phyloP scores from a whole-genome alignment of 2,329 filamentous ascomycete species.

The Hymenoscyphus fructigenus region DNA sequence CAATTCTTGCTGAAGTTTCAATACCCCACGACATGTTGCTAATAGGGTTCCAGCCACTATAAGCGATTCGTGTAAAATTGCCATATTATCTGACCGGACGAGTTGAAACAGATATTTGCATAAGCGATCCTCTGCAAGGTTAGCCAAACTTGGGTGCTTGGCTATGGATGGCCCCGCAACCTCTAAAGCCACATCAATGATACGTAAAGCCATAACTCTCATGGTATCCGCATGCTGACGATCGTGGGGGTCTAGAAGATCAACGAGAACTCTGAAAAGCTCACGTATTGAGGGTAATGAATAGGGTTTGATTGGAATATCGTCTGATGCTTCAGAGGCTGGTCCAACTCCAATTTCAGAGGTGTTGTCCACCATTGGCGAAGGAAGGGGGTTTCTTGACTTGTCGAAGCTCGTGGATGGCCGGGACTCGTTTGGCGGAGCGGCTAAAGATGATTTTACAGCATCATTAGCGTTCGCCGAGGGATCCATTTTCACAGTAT shows the following conservation, averaged over 20 bases:
- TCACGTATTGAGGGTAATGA: slow-evolving; percentile 92
- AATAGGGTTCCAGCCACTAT: slow-evolving; percentile 89
- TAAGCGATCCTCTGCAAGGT: slow-evolving; percentile 85
- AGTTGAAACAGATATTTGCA: slow-evolving; percentile 96
- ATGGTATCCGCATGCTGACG: slow-evolving; percentile 90
- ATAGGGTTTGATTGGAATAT: slow-evolving; percentile 74
- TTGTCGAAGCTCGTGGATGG: slow-evolving; percentile 47
- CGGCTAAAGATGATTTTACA: slow-evolving; percentile 52
- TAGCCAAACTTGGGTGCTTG: slow-evolving; percentile 83
- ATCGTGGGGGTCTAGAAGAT: slow-evolving; percentile 90
- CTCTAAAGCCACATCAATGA: slow-evolving; percentile 95
- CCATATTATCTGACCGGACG: slow-evolving; percentile 93
- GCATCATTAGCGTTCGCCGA: slow-evolving; percentile 64
- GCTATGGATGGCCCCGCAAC: slow-evolving; percentile 95
- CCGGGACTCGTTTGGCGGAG: slow-evolving; percentile 38
- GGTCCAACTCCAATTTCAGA: slow-evolving; percentile 30
- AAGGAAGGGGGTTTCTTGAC: slow-evolving; percentile 24
- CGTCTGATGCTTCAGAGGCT: slow-evolving; percentile 36
- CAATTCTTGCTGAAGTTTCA: slow-evolving; percentile 95
- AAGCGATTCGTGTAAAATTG: slow-evolving; percentile 87
- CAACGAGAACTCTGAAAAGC: slow-evolving; percentile 88
- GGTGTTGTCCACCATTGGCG: slow-evolving; percentile 24
- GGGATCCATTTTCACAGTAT: slow-evolving; percentile 81
- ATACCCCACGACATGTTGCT: slow-evolving; percentile 82
- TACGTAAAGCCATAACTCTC: slow-evolving; percentile 94